These are phyloP conservation scores for Calamus simplicifolius DNA, from an alignment of 176 grass and related monocot genomes.

Conservation along the genomic window DNA sequence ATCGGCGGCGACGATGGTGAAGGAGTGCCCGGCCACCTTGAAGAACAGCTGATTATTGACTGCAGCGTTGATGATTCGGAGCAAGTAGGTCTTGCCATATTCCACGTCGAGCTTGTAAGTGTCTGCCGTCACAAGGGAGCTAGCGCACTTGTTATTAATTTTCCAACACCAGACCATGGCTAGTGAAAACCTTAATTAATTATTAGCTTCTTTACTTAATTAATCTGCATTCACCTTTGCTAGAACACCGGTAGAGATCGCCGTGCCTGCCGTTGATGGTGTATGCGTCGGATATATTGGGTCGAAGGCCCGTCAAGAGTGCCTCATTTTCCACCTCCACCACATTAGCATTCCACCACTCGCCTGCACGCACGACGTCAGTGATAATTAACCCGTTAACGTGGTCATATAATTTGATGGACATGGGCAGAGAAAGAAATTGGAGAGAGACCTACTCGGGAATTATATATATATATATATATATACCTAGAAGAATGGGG, in stretches of 20 bases:
- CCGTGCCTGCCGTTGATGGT: constrained; percentile 62
- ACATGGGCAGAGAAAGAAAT: too few species aligned
- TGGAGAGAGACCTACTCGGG: too few species aligned
- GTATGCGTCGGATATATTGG: constrained; percentile 34
- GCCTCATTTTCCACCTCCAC: constrained; percentile 12
- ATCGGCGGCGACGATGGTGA: constrained; percentile 58
- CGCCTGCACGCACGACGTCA: constrained; percentile 19
- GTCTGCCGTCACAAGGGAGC: constrained; percentile 1
- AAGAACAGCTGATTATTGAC: constrained; percentile 72
- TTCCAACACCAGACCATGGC: too few species aligned
- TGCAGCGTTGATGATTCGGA: constrained; percentile 71
- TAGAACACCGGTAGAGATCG: constrained; percentile 33
- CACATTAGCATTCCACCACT: constrained; percentile 69
- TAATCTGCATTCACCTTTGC: constrained; percentile 25
- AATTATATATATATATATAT: too few species aligned
- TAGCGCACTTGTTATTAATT: too few species aligned
- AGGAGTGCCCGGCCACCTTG: constrained; percentile 52
- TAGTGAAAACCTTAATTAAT: too few species aligned
- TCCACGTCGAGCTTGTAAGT: constrained; percentile 39
- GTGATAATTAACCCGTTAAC: neutral
- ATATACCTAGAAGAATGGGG: constrained; percentile 28
- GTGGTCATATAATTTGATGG: too few species aligned
- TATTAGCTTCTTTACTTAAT: too few species aligned
- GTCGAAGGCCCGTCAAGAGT: neutral
- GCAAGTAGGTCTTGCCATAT: constrained; percentile 35